These are phyloP conservation scores for Grigorovia jiainica DNA, from an alignment of 805 yeast species.

Conservation along the genomic window DNA sequence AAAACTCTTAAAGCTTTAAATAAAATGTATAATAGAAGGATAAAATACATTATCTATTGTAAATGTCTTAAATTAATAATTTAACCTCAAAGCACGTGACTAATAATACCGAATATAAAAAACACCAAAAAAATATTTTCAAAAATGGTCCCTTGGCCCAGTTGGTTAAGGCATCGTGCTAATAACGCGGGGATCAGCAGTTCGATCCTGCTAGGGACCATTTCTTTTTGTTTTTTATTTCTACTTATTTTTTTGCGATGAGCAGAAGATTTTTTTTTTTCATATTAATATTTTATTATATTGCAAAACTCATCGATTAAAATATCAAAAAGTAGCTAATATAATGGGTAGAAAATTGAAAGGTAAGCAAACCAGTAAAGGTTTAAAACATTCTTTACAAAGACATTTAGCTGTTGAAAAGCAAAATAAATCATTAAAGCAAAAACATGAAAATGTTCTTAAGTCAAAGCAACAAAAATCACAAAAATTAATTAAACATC, in stretches of 20 bases:
- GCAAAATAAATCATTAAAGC: conserved; percentile 8
- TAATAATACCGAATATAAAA: no score
- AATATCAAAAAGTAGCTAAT: not conserved
- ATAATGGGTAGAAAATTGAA: conserved; percentile 25
- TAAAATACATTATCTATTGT: no score
- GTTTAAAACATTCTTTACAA: conserved; percentile 23
- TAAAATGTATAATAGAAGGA: no score
- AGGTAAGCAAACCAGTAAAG: conserved; percentile 20
- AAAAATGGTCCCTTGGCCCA: conserved; percentile 8
- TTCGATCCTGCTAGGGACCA: conserved; percentile 10
- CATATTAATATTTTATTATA: no score
- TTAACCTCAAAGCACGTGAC: no score
- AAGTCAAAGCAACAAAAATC: conserved; percentile 14
- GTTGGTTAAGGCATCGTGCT: conserved; percentile 10
- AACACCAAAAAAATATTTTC: not conserved
- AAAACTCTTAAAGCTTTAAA: no score
- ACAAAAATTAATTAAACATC: conserved; percentile 12
- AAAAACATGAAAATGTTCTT: conserved; percentile 19
- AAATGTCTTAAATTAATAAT: no score
- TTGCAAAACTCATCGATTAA: not conserved
- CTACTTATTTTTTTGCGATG: not conserved
- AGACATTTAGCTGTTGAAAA: conserved; percentile 21
- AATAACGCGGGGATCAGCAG: conserved; percentile 10
- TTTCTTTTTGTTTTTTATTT: not conserved
- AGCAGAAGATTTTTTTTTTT: not conserved